phyloP scores from a whole-genome alignment of 1,139 yeast species.

The Magnusiomyces starmeri region DNA sequence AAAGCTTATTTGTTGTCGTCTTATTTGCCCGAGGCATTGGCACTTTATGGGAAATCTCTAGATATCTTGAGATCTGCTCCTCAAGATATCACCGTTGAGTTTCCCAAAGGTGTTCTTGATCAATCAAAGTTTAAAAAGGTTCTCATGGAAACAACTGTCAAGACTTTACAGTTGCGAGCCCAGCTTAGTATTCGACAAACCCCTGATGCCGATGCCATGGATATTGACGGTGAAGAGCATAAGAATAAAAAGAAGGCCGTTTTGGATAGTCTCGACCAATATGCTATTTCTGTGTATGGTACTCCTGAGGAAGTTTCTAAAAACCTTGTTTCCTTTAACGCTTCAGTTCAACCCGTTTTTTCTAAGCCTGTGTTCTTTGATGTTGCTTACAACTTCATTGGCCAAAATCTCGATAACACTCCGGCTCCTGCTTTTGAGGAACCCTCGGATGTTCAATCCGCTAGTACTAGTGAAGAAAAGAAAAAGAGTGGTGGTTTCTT shows the following conservation, averaged over 20 bases:
- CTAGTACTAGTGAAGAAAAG: not conserved
- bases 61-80: conserved; percentile 21
- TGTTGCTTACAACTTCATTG: conserved; percentile 74
- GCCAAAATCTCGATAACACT: conserved; percentile 24
- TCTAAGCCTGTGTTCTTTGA: conserved; percentile 88
- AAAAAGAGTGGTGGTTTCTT: conserved; percentile 2
- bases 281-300: conserved; percentile 27
- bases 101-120: conserved; percentile 31
- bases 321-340: conserved; percentile 44
- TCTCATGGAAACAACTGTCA: not conserved
- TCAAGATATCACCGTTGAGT: conserved; percentile 22
- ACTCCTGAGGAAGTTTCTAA: conserved; percentile 36
- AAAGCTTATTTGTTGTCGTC: conserved; percentile 43
- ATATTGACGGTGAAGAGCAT: not conserved
- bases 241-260: conserved; percentile 26
- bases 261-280: conserved; percentile 46
- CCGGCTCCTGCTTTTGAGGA: not conserved
- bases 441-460: not conserved
- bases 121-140: not conserved
- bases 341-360: conserved; percentile 48
- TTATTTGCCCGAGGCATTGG: conserved; percentile 48
- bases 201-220: conserved; percentile 4
- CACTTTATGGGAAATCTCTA: conserved; percentile 41
- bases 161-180: conserved; percentile 10
- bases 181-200: conserved; percentile 6